These are phyloP conservation scores for Theobroma cacao DNA, from an alignment of 345 rosid genomes.

Conservation along the genomic window DNA sequence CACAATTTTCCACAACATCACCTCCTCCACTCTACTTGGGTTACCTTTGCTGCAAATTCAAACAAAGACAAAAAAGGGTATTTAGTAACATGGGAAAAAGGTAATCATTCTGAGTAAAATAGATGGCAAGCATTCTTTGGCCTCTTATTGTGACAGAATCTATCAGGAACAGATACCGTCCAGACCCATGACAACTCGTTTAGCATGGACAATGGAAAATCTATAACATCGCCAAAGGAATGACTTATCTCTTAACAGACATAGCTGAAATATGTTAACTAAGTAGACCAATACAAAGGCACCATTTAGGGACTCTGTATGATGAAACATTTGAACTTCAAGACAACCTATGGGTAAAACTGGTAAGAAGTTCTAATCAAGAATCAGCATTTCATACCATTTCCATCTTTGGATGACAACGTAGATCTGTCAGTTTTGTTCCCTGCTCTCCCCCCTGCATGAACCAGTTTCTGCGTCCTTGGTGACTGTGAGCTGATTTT, in stretches of 20 bases:
- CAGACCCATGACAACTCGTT: background rate
- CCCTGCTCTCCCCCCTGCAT: slow-evolving; percentile 51
- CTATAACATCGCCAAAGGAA: background rate
- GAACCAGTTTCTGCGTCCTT: slow-evolving; percentile 55
- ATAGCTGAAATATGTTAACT: background rate
- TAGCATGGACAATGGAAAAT: background rate
- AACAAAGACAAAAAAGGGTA: background rate
- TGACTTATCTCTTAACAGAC: background rate
- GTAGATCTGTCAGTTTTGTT: slow-evolving; percentile 57
- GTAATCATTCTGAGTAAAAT: background rate
- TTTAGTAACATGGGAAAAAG: background rate
- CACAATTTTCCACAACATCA: slow-evolving; percentile 16
- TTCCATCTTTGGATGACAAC: slow-evolving; percentile 52
- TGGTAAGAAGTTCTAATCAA: background rate
- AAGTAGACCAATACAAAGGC: background rate
- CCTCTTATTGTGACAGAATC: background rate
- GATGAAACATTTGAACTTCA: background rate
- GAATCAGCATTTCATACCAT: slow-evolving; percentile 39
- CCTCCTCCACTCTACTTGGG: slow-evolving; percentile 58
- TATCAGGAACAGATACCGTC: background rate
- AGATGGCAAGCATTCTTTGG: background rate
- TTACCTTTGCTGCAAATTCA: slow-evolving; percentile 53
- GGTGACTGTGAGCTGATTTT: slow-evolving; percentile 76
- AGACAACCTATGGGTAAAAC: background rate
- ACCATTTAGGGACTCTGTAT: background rate